A percentile compares a stretch with the other conserved stretches of the same genome.
Conservation (phyloP, 2,329 filamentous ascomycete species). For the Aspergillus chevalieri region DNA sequence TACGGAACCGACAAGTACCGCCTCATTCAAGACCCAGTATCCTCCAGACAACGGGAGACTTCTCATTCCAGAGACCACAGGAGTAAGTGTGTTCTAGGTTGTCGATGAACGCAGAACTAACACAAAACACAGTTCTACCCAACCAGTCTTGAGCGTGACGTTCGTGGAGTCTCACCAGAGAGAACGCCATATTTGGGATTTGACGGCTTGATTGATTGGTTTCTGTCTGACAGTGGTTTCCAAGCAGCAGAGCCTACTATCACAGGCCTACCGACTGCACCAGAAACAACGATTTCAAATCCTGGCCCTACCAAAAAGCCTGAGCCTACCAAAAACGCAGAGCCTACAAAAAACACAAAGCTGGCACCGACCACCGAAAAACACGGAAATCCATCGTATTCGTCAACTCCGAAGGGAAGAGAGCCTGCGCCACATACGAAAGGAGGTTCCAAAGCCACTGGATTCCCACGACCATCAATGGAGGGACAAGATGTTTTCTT, state of each 20-base stretch:
- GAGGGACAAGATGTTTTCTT: constrained; percentile 37
- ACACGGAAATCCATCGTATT: no score
- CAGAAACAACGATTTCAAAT: neutral
- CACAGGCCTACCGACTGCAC: neutral
- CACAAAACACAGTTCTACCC: constrained; percentile 23
- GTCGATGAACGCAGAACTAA: constrained; percentile 6
- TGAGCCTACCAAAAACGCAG: neutral
- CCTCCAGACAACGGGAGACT: constrained; percentile 27
- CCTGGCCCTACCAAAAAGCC: neutral
- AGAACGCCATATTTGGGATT: neutral
- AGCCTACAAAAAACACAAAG: neutral
- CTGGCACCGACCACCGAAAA: neutral
- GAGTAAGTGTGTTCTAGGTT: constrained; percentile 20
- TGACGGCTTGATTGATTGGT: neutral
- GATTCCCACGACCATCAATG: constrained; percentile 16
- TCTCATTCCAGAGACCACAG: constrained; percentile 18
- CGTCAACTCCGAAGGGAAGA: no score
- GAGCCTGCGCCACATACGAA: no score
- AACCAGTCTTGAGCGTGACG: constrained; percentile 24
- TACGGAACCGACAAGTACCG: constrained; percentile 11
- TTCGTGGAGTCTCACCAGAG: constrained; percentile 2
- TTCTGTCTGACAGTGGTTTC: neutral
- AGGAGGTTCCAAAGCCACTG: neutral
- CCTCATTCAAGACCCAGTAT: constrained; percentile 29
- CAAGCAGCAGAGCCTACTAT: neutral